phyloP scores from a whole-genome alignment of 257 asterid species.

The Rubia yunnanensis region DNA sequence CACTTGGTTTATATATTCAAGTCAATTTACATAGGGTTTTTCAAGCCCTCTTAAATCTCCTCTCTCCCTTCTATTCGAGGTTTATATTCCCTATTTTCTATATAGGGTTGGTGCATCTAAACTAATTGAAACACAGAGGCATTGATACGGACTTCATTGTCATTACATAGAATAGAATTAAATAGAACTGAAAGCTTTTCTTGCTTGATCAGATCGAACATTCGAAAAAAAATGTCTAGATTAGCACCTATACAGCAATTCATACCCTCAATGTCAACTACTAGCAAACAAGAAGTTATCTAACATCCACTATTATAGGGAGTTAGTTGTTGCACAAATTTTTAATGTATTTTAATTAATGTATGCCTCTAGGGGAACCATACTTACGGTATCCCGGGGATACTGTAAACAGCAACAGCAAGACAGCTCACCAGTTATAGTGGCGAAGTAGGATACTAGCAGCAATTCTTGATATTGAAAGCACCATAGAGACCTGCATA shows the following conservation, averaged over 20 bases:
- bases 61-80: too few species aligned
- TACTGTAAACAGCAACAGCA: slow-evolving; percentile 4
- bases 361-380: too few species aligned
- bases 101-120: background rate
- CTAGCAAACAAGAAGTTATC: background rate
- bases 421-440: slow-evolving; percentile 64
- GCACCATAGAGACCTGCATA: slow-evolving; percentile 61
- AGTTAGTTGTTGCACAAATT: too few species aligned
- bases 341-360: too few species aligned
- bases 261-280: too few species aligned
- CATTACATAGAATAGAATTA: background rate
- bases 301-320: too few species aligned
- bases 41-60: too few species aligned
- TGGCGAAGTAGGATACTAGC: slow-evolving; percentile 88
- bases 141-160: background rate
- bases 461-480: slow-evolving; percentile 73
- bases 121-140: background rate
- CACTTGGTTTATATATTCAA: too few species aligned
- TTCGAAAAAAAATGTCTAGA: background rate
- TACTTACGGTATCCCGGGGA: too few species aligned
- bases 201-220: background rate
- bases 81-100: background rate
- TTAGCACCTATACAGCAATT: background rate
- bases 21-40: too few species aligned
- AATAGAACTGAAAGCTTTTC: background rate